Base-by-base conservation (phyloP, 2,329 filamentous ascomycete genomes). In the Pleurostoma richardsiae region DNA sequence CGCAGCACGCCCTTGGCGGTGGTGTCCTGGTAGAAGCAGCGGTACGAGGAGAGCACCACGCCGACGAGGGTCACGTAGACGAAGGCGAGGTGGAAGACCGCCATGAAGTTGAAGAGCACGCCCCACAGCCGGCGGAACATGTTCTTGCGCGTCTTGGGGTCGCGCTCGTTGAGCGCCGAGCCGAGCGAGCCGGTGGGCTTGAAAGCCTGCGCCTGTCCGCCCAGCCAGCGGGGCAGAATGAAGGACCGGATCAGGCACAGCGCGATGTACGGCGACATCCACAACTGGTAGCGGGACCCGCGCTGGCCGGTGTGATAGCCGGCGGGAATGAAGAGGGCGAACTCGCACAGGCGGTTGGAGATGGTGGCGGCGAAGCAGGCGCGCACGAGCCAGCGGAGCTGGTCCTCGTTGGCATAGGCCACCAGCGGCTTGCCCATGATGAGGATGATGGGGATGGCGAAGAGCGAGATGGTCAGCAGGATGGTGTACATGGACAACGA, bases 251-350 rank as follows among this genome's bases (percentile, higher is more conserved):
- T 62, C 45, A 83, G 73, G 54, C 74, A 77, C 8, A 80, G 66
- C 1, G 77, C 76, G 49, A 81, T 77, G 60, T 81, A 83, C 0
- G 79, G 79, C 5, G 79, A 72, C 79, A 83, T 83, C 79, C 80
- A 83, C 29, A 83, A 66, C 59, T 80, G 75, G 51, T 76, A 76
- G 4, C 77, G 69, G 3, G 72, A 70, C 38, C 77, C 77, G 45
- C 79, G 70, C 59, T 80, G 77, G 4, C 77, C 79, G 8, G 76
- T 77, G 57, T 79, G 73, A 56, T 82, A 82, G 26, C 80, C 79
- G 2, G 77, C 71, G 0, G 79, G 79, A 10, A 80, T 69, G 58
- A 74, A 82, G n/a, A 79, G 69, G n/a, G 74, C 66, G 49, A 77
- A 72, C 56, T 82, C 79, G 59, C 72, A 77, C 1, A 82, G 45